Conservation (phyloP, 2,329 filamentous ascomycete genomes). For the Emmonsiellopsis sp. region DNA sequence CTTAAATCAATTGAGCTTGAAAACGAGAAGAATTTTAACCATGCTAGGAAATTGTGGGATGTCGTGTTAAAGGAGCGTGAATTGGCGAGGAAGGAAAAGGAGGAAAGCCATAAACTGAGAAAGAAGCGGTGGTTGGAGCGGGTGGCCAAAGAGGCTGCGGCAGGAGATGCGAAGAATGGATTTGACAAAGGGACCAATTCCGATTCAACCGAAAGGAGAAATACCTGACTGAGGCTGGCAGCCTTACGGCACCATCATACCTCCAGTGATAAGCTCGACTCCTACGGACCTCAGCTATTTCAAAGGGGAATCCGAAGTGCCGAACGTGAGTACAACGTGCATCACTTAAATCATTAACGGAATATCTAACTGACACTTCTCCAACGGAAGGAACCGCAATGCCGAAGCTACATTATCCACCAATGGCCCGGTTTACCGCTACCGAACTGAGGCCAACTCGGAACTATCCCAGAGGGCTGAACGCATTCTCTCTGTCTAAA, state of each 20-base stretch:
- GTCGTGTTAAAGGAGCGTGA: slow-evolving; percentile 31
- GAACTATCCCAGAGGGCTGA: too few species aligned
- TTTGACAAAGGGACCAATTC: not conserved
- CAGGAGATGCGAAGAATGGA: not conserved
- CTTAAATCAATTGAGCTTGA: slow-evolving; percentile 16
- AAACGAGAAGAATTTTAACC: slow-evolving; percentile 20
- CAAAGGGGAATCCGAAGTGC: not conserved
- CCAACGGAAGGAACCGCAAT: too few species aligned
- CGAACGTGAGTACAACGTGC: too few species aligned
- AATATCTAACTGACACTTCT: too few species aligned
- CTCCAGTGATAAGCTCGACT: not conserved
- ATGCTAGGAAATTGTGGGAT: slow-evolving; percentile 30
- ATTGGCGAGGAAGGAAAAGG: slow-evolving; percentile 24
- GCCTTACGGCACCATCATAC: not conserved
- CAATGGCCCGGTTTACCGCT: too few species aligned
- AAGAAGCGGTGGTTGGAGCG: not conserved
- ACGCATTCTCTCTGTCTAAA: too few species aligned
- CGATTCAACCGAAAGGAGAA: not conserved
- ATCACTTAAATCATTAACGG: too few species aligned
- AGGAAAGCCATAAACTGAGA: slow-evolving; percentile 7
- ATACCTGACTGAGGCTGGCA: not conserved
- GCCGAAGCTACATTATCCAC: too few species aligned
- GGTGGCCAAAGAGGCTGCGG: not conserved
- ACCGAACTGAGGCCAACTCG: too few species aligned
- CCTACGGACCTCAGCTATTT: not conserved